phyloP scores from a whole-genome alignment of 352 stramenopile species.

The Pythium rishiriense region DNA sequence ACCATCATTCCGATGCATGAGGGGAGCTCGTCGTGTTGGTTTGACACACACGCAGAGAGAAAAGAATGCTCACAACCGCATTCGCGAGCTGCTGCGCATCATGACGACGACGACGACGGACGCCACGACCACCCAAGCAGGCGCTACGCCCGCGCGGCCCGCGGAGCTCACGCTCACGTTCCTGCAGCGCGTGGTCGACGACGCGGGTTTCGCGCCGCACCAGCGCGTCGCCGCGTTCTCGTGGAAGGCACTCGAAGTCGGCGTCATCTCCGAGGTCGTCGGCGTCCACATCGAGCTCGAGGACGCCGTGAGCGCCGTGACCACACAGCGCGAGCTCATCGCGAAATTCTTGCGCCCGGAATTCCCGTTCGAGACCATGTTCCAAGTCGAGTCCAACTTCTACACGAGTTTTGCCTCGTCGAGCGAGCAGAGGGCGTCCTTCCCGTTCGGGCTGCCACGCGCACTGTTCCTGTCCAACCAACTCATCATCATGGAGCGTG shows the following conservation, averaged over 20 bases:
- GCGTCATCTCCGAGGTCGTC: slow-evolving; percentile 80
- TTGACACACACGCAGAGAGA: background rate
- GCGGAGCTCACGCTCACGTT: slow-evolving; percentile 50
- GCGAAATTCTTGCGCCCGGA: slow-evolving; percentile 79
- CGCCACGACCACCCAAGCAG: background rate
- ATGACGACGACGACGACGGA: slow-evolving; percentile 2
- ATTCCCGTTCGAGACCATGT: slow-evolving; percentile 83
- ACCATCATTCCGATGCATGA: slow-evolving; percentile 3
- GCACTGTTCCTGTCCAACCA: slow-evolving; percentile 66
- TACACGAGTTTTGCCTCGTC: slow-evolving; percentile 47
- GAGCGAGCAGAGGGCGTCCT: slow-evolving; percentile 16
- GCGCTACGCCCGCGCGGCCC: slow-evolving; percentile 14
- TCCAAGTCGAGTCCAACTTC: slow-evolving; percentile 74
- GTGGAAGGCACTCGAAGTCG: slow-evolving; percentile 68
- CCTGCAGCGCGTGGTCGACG: slow-evolving; percentile 36
- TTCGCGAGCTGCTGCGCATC: background rate
- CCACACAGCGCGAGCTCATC: slow-evolving; percentile 40
- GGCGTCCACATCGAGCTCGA: slow-evolving; percentile 30
- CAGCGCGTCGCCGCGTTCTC: slow-evolving; percentile 47
- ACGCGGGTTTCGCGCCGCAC: slow-evolving; percentile 12
- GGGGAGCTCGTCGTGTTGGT: background rate
- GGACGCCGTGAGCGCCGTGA: background rate
- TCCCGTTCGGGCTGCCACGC: slow-evolving; percentile 61
- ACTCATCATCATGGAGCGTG: slow-evolving; percentile 70
- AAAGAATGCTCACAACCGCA: background rate